Percentiles rank a stretch among this genome's conserved stretches.
phyloP scores from a whole-genome alignment of 495 filamentous ascomycete species.

The Aspergillus campestris region DNA sequence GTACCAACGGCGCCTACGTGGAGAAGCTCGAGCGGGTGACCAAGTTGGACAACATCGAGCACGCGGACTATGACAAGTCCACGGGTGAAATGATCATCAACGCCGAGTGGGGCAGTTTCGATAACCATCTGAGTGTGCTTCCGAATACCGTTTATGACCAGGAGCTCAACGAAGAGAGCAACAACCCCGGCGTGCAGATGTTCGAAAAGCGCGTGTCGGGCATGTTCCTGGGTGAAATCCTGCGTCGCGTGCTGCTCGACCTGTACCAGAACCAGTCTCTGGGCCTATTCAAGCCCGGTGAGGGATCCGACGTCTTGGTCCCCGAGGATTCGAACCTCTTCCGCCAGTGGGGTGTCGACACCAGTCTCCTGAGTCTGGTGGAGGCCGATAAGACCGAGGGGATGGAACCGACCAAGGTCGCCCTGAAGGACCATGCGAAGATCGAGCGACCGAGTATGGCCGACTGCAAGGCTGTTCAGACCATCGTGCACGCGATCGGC shows the following conservation, averaged over 20 bases:
- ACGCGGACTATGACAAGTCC: conserved; percentile 61
- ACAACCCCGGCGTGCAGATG: conserved; percentile 96
- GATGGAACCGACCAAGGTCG: conserved; percentile 56
- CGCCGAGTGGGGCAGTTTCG: conserved; percentile 97
- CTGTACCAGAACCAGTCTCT: conserved; percentile 53
- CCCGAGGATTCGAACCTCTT: conserved; percentile 56
- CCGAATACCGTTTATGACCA: conserved; percentile 80
- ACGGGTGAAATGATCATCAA: conserved; percentile 97
- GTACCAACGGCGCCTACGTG: conserved; percentile 91
- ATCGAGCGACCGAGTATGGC: conserved; percentile 61
- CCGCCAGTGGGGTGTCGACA: conserved; percentile 84
- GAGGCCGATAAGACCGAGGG: conserved; percentile 63
- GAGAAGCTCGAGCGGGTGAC: conserved; percentile 42
- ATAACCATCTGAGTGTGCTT: conserved; percentile 81
- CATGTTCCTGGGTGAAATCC: conserved; percentile 96
- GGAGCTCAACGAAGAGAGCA: conserved; percentile 65
- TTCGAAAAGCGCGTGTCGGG: conserved; percentile 97
- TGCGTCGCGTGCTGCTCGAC: conserved; percentile 64
- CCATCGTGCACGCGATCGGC: conserved; percentile 73
- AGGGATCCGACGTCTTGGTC: conserved; percentile 63
- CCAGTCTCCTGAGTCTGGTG: conserved; percentile 71
- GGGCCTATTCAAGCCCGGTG: conserved; percentile 60
- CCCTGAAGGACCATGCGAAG: conserved; percentile 66
- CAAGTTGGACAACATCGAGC: conserved; percentile 37
- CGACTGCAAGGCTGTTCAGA: conserved; percentile 76